Percentiles rank a stretch among this genome's conserved stretches.
These are phyloP conservation scores for Botrytis byssoidea DNA, from an alignment of 2,329 filamentous ascomycete genomes.

Conservation along the genomic window DNA sequence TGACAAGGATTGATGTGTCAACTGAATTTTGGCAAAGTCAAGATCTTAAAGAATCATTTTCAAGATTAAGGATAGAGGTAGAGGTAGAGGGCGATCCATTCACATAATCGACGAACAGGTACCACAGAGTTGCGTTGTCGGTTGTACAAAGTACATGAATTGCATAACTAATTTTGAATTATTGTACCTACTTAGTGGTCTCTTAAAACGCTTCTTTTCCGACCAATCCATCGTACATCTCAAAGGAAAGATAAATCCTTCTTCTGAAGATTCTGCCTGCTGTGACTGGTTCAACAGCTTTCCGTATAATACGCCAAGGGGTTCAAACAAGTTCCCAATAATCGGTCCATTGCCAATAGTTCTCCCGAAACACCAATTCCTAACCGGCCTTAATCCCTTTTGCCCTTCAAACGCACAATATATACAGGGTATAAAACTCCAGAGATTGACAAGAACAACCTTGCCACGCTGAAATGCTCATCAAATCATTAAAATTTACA, in stretches of 20 bases:
- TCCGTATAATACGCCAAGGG: neutral
- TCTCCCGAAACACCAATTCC: slow-evolving; percentile 1
- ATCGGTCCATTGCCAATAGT: neutral
- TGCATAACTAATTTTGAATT: neutral
- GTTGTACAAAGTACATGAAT: neutral
- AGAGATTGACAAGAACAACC: neutral
- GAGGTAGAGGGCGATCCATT: neutral
- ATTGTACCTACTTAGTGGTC: neutral
- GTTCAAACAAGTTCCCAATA: neutral
- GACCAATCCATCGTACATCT: neutral
- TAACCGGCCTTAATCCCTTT: neutral
- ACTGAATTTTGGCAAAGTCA: neutral
- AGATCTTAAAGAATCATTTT: neutral
- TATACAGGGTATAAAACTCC: slow-evolving; percentile 19
- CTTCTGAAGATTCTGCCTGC: neutral
- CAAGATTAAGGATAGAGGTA: neutral
- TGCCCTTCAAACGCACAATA: neutral
- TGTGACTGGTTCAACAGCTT: neutral
- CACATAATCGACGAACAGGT: neutral
- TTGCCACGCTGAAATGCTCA: slow-evolving; percentile 28
- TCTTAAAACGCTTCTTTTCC: neutral
- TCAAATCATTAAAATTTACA: slow-evolving; percentile 16
- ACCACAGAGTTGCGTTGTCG: neutral
- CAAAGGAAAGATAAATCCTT: neutral
- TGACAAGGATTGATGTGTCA: slow-evolving; percentile 18